A percentile compares a stretch with the other conserved stretches of the same genome.
These are phyloP conservation scores for Pestalotiopsis sp. DNA, from an alignment of 2,329 filamentous ascomycete species.

Conservation along the genomic window DNA sequence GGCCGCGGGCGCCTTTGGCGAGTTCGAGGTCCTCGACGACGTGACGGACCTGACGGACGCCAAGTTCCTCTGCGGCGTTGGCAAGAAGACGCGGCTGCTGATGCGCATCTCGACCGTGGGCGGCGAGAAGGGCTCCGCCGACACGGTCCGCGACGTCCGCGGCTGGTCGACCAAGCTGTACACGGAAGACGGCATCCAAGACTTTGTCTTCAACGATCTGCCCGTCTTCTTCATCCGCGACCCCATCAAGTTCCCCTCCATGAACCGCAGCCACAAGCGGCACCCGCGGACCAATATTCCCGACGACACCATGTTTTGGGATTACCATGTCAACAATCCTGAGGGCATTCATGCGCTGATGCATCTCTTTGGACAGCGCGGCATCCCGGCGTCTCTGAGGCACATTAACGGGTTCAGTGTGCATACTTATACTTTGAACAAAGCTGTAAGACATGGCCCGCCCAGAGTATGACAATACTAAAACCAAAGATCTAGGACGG, in stretches of 20 bases:
- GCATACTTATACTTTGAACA: constrained; percentile 68
- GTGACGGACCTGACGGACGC: constrained; percentile 51
- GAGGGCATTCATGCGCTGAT: constrained; percentile 66
- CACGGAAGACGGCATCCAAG: constrained; percentile 74
- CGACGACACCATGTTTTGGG: constrained; percentile 57
- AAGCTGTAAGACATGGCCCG: constrained; percentile 40
- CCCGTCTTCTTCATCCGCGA: constrained; percentile 78
- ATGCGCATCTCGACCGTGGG: constrained; percentile 72
- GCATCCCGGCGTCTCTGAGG: constrained; percentile 65
- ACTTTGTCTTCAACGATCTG: constrained; percentile 72
- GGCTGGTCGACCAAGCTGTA: constrained; percentile 76
- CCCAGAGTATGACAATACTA: background rate
- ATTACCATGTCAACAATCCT: constrained; percentile 61
- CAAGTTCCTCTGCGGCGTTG: constrained; percentile 51
- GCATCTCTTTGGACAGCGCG: constrained; percentile 66
- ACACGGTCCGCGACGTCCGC: constrained; percentile 70
- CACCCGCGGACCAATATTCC: background rate
- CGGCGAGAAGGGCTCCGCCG: constrained; percentile 69
- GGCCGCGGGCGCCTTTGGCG: constrained; percentile 38
- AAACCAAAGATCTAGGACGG: constrained; percentile 41
- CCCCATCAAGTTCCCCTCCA: constrained; percentile 71
- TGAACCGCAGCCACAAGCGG: constrained; percentile 60
- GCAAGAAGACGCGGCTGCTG: constrained; percentile 61
- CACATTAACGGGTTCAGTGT: constrained; percentile 70
- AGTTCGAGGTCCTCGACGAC: constrained; percentile 45